Evolutionary conservation across 2,329 filamentous ascomycete species (phyloP).

Genomic region (Plectosphaerella plurivora): DNA sequence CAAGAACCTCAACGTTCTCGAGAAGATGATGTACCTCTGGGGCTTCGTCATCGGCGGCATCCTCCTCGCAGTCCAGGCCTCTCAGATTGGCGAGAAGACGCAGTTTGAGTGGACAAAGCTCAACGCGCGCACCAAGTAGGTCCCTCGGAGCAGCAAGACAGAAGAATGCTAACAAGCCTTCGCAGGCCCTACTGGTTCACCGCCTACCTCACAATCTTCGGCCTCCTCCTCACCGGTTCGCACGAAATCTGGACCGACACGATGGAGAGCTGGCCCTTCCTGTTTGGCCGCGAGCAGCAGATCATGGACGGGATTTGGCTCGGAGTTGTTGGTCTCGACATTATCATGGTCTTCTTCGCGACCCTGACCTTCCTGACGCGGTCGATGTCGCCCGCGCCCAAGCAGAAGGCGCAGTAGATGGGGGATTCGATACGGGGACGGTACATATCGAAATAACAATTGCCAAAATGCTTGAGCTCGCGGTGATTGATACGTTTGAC

Average conservation of each 20-base stretch:
- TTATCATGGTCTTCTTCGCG: constrained; percentile 37
- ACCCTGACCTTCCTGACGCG: constrained; percentile 24
- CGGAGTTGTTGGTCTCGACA: constrained; percentile 39
- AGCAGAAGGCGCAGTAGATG: constrained; percentile 9
- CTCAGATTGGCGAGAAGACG: constrained; percentile 11
- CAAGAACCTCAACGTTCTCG: constrained; percentile 8
- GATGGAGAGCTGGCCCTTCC: constrained; percentile 18
- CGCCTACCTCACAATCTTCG: constrained; percentile 14
- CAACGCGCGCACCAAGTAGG: neutral
- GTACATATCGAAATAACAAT: neutral
- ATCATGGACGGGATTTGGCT: constrained; percentile 44
- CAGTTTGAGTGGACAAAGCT: neutral
- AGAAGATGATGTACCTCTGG: constrained; percentile 14
- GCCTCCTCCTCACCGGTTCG: constrained; percentile 12
- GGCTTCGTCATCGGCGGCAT: constrained; percentile 14
- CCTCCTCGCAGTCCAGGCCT: constrained; percentile 14
- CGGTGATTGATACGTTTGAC: neutral
- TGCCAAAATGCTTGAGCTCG: neutral
- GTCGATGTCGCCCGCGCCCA: constrained; percentile 13
- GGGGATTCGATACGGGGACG: neutral
- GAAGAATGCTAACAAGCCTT: neutral
- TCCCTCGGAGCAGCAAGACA: neutral
- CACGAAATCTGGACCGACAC: constrained; percentile 21
- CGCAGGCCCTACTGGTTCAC: constrained; percentile 16
- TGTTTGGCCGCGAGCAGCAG: constrained; percentile 26